Percentiles rank a stretch among this genome's conserved stretches.
Evolutionary conservation across 345 rosid species (phyloP).

Genomic region (Garcia nutans): DNA sequence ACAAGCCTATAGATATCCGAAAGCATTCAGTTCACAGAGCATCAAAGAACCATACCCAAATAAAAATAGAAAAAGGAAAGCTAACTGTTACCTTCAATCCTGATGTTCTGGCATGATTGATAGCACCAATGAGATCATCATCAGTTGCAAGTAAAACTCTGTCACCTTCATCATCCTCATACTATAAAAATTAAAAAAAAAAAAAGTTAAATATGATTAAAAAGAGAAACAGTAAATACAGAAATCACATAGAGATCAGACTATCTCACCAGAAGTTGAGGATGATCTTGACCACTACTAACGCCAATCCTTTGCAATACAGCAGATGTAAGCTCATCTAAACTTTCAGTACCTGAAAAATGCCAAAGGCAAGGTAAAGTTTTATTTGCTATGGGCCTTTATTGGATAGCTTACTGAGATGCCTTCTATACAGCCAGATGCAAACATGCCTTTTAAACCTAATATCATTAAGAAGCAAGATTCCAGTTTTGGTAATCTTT

Average conservation of each 20-base stretch:
- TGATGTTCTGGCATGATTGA: conserved; percentile 57
- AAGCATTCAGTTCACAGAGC: not conserved
- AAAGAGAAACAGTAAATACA: not conserved
- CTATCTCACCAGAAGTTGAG: conserved; percentile 71
- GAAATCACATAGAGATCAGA: conserved; percentile 1
- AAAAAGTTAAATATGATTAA: not conserved
- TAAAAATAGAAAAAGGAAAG: not conserved
- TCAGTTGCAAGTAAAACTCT: conserved; percentile 73
- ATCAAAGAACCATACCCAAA: not conserved
- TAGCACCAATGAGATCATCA: conserved; percentile 69
- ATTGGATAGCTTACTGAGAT: not conserved
- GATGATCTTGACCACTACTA: conserved; percentile 38
- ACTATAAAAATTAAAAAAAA: conserved; percentile 30
- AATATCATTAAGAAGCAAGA: not conserved
- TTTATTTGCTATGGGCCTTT: not conserved
- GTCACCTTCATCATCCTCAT: conserved; percentile 96
- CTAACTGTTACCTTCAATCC: conserved; percentile 61
- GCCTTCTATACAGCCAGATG: not conserved
- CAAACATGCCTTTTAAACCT: not conserved
- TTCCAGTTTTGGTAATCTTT: not conserved
- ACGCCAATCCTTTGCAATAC: conserved; percentile 71
- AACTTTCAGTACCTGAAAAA: conserved; percentile 52
- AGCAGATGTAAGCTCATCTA: conserved; percentile 66
- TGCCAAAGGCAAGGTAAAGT: not conserved
- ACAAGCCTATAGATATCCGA: not conserved